Evolutionary conservation across 2,329 filamentous ascomycete species (phyloP), one percentile per base, ranked within the genome.

Genomic region (Neoascochyta sp.): DNA sequence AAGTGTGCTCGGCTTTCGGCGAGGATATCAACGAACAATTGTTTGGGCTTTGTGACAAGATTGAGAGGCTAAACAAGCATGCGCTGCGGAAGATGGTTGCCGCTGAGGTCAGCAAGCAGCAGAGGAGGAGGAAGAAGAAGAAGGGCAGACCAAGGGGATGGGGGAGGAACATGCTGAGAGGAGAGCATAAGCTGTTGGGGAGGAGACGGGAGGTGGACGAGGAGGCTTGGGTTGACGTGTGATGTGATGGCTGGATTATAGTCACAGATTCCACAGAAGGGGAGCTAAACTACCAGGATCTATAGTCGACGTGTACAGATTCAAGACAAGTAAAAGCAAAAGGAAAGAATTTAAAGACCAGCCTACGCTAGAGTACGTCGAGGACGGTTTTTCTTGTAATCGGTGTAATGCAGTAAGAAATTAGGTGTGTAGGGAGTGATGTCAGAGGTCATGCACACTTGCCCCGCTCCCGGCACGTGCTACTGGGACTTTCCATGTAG

Each of bases 51-150:
- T 29, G 25, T 25, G 17, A 33, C 12, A 24, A 13, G 11, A 29
- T 32, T 6, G 22, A 37, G 3, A 24, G 19, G 11, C 6, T 33
- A 26, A 37, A 33, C 9, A 25, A 13, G 16, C 10, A 13, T 9
- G 14, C 11, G 18, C 7, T 33, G 17, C 24, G 14, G 16, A 32
- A 29, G 29, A 25, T 37, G 22, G 22, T 33, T 5, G 22, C 22
- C 15, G 9, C n/a, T 13, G 34, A 37, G 25, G 26, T 37, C 10
- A 28, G 29, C 15, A 33, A 16, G 26, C 18, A 37, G 12, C 9
- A 32, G 26, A 24, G 24, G 9, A 27, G 29, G 15, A 32, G 15
- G 16, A 34, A 15, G 19, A n/a, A n/a, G 17, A 20, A 20, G 18
- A 27, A 10, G 16, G 22, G 34, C n/a, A n/a, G 22, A 19, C 22